phyloP scores from a whole-genome alignment of 805 yeast species.

The Diddensiella santjacobensis region DNA sequence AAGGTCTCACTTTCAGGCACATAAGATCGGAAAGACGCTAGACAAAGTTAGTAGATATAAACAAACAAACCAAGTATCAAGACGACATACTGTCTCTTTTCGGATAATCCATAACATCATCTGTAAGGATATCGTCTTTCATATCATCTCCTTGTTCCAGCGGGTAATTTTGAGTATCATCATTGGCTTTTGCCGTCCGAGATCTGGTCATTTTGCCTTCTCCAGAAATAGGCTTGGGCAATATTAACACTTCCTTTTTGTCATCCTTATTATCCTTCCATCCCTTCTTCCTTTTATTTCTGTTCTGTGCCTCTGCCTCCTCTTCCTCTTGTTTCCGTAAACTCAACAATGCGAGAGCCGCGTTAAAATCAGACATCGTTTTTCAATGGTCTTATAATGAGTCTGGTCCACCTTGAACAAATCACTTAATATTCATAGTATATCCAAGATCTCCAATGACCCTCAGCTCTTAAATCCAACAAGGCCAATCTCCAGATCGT shows the following conservation, averaged over 20 bases:
- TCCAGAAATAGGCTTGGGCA: background rate
- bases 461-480: no score
- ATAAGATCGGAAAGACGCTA: constrained; percentile 7
- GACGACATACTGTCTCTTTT: constrained; percentile 3
- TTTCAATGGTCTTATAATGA: no score
- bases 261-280: background rate
- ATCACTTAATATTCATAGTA: no score
- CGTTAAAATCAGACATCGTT: constrained; percentile 23
- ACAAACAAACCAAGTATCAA: background rate
- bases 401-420: no score
- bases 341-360: constrained; percentile 24
- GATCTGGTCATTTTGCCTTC: background rate
- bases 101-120: background rate
- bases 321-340: constrained; percentile 6
- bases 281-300: background rate
- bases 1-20: constrained; percentile 10
- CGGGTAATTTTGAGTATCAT: background rate
- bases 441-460: no score
- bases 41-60: background rate
- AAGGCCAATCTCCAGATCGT: no score
- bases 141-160: background rate
- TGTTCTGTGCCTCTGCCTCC: background rate
- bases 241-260: background rate
- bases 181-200: background rate
- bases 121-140: background rate